Conservation (phyloP, 2,329 filamentous ascomycete genomes). For the Colletotrichum theobromicola region DNA sequence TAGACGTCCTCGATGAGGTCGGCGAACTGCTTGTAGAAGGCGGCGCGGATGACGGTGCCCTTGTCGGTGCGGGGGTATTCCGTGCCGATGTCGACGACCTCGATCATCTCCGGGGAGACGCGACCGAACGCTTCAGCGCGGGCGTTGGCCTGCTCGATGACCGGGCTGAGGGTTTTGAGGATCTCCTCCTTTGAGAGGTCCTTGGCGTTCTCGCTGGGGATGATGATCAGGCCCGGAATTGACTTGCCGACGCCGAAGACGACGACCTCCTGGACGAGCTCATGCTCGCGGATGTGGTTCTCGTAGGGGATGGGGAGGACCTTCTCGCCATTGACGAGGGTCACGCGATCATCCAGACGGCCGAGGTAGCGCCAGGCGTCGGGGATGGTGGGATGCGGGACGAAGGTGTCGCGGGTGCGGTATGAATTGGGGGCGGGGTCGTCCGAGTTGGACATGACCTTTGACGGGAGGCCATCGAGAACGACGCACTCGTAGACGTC, state of each 20-base stretch:
- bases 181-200: conserved; percentile 48
- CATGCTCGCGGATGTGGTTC: conserved; percentile 55
- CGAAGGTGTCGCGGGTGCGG: conserved; percentile 49
- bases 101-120: conserved; percentile 57
- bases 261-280: conserved; percentile 58
- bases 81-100: conserved; percentile 48
- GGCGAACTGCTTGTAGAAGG: conserved; percentile 49
- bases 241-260: conserved; percentile 61
- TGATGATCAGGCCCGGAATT: conserved; percentile 57
- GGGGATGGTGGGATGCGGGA: conserved; percentile 42
- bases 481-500: conserved; percentile 41
- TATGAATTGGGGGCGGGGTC: conserved; percentile 47
- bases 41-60: conserved; percentile 50
- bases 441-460: conserved; percentile 42
- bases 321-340: conserved; percentile 53
- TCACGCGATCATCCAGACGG: conserved; percentile 50
- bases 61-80: conserved; percentile 56
- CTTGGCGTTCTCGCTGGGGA: conserved; percentile 50
- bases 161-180: conserved; percentile 52
- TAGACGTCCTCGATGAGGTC: conserved; percentile 43
- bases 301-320: conserved; percentile 54
- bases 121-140: conserved; percentile 56
- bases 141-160: conserved; percentile 55
- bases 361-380: conserved; percentile 50
- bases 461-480: conserved; percentile 40